A percentile compares a stretch with the other conserved stretches of the same genome.
Evolutionary conservation across 192 early-diverging fungal species (phyloP).

Genomic region (Coemansia aciculifera): DNA sequence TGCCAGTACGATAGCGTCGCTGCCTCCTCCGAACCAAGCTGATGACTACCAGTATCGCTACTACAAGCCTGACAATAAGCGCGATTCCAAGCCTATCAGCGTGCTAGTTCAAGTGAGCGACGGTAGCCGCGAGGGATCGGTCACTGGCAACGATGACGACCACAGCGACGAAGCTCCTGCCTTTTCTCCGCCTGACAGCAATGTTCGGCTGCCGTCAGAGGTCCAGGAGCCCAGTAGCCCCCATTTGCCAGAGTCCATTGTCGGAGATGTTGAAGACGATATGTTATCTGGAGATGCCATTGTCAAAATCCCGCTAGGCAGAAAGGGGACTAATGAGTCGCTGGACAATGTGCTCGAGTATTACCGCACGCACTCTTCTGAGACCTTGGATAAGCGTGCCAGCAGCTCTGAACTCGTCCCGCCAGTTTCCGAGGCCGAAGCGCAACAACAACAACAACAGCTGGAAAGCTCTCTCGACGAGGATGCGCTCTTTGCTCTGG

Average conservation of each 20-base stretch:
- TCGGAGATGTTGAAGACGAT: not conserved
- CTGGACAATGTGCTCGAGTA: conserved; percentile 54
- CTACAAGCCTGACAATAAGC: conserved; percentile 5
- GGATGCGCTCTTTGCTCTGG: not conserved
- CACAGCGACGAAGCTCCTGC: not conserved
- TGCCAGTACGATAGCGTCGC: conserved; percentile 8
- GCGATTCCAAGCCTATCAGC: conserved; percentile 33
- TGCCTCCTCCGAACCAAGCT: not conserved
- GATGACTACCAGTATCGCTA: conserved; percentile 8
- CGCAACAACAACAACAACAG: not conserved
- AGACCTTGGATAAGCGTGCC: not conserved
- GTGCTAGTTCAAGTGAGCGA: conserved; percentile 46
- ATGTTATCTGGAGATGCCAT: not conserved
- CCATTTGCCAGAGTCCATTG: not conserved
- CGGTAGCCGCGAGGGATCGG: conserved; percentile 23
- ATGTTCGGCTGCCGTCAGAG: not conserved
- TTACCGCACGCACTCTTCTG: conserved; percentile 31
- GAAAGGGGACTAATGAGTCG: conserved; percentile 48
- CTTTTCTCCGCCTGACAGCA: not conserved
- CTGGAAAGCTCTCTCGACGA: not conserved
- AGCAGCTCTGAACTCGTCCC: not conserved
- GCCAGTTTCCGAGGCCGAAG: not conserved
- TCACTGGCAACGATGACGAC: conserved; percentile 6
- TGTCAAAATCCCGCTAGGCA: conserved; percentile 4
- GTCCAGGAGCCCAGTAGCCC: not conserved